A percentile compares a stretch with the other conserved stretches of the same genome.
phyloP scores from a whole-genome alignment of 106 monocot genomes.

The Dendrobium nobile region DNA sequence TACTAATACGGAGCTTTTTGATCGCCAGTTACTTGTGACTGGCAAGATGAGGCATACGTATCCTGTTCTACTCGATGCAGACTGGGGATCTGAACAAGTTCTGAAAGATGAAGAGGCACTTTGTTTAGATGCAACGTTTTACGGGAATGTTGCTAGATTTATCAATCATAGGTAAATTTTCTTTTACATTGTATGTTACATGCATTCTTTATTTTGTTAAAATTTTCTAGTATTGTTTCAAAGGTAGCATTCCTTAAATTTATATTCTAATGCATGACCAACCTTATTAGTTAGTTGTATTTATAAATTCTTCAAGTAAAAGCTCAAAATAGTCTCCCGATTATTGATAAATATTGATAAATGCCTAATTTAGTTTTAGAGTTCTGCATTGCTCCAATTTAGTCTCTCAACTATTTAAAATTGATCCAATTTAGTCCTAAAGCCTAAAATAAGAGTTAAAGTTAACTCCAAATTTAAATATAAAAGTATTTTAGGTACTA shows the following conservation, averaged over 20 bases:
- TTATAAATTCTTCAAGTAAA: too few species aligned
- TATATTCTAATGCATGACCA: background rate
- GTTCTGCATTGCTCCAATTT: too few species aligned
- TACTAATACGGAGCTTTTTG: constrained; percentile 81
- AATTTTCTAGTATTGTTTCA: background rate
- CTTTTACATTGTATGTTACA: background rate
- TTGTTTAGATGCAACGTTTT: constrained; percentile 87
- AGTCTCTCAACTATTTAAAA: too few species aligned
- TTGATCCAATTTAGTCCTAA: too few species aligned
- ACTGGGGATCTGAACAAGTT: constrained; percentile 79
- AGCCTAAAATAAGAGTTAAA: too few species aligned
- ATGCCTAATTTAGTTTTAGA: too few species aligned
- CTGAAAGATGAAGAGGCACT: constrained; percentile 92
- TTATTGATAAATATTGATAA: too few species aligned
- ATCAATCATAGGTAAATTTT: constrained; percentile 77
- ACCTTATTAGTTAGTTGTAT: background rate
- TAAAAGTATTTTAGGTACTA: too few species aligned
- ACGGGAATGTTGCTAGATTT: constrained; percentile 89
- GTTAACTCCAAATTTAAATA: too few species aligned
- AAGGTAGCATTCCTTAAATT: background rate
- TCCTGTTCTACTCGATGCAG: constrained; percentile 78
- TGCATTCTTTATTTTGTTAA: background rate
- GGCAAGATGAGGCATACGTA: constrained; percentile 63
- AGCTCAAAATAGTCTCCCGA: too few species aligned
- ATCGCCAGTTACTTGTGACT: constrained; percentile 38